These are phyloP conservation scores for Gossypium sturtianum DNA, from an alignment of 345 rosid genomes.

Conservation along the genomic window DNA sequence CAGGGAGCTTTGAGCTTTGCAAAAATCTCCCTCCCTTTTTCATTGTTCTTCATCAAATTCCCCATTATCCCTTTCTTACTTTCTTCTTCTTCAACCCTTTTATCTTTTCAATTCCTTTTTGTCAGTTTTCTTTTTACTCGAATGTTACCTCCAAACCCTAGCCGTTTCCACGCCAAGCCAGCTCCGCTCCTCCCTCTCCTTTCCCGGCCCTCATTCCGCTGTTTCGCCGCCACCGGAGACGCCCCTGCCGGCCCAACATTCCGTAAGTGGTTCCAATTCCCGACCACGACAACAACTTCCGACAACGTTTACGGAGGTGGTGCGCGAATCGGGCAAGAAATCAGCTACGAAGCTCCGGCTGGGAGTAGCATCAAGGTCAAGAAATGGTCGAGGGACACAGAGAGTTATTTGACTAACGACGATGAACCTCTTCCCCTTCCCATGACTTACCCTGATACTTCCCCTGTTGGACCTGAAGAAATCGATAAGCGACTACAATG, in stretches of 20 bases:
- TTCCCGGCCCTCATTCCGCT: slow-evolving; percentile 42
- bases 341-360: slow-evolving; percentile 27
- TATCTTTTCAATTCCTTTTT: neutral
- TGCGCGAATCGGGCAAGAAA: slow-evolving; percentile 40
- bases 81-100: neutral
- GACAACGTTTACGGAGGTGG: slow-evolving; percentile 18
- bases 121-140: neutral
- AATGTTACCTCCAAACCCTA: slow-evolving; percentile 60
- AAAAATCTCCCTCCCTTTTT: neutral
- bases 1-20: neutral
- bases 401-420: slow-evolving; percentile 70
- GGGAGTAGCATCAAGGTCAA: slow-evolving; percentile 31
- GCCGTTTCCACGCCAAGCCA: slow-evolving; percentile 40
- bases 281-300: slow-evolving; percentile 40
- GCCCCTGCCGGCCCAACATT: slow-evolving; percentile 40
- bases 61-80: neutral
- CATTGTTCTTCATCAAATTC: neutral
- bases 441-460: slow-evolving; percentile 77
- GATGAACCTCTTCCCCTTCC: slow-evolving; percentile 88
- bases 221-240: slow-evolving; percentile 54
- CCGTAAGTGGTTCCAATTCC: slow-evolving; percentile 42
- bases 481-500: slow-evolving; percentile 69
- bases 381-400: slow-evolving; percentile 72
- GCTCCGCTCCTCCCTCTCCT: slow-evolving; percentile 22
- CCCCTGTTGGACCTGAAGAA: slow-evolving; percentile 70